Evolutionary conservation across 495 filamentous ascomycete genomes (phyloP).

Genomic region (Annulohypoxylon moriforme): DNA sequence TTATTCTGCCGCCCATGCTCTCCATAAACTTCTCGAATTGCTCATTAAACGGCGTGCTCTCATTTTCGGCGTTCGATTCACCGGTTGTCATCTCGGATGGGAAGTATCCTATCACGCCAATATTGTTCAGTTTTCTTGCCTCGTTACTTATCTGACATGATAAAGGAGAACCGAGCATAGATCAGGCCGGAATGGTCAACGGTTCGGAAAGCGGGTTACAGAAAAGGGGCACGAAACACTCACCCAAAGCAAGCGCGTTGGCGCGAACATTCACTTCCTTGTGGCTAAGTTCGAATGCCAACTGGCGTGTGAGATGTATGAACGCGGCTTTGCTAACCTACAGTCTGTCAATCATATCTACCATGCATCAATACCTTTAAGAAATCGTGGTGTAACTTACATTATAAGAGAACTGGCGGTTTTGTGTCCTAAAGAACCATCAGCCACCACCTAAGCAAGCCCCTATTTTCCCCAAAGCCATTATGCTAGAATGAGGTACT

Average conservation of each 20-base stretch:
- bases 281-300: slow-evolving; percentile 54
- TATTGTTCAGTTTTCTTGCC: neutral
- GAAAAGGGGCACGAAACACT: slow-evolving; percentile 21
- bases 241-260: slow-evolving; percentile 78
- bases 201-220: too few species aligned
- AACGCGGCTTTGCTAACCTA: slow-evolving; percentile 76
- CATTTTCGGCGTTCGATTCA: slow-evolving; percentile 59
- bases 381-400: slow-evolving; percentile 7
- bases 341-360: neutral
- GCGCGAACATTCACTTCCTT: slow-evolving; percentile 68
- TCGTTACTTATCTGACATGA: too few species aligned
- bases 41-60: slow-evolving; percentile 52
- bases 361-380: too few species aligned
- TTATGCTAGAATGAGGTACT: slow-evolving; percentile 2
- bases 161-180: too few species aligned
- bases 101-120: slow-evolving; percentile 53
- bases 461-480: neutral
- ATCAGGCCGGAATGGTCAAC: too few species aligned
- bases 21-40: slow-evolving; percentile 22
- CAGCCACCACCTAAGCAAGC: neutral
- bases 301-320: slow-evolving; percentile 72
- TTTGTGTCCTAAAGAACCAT: slow-evolving; percentile 65
- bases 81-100: slow-evolving; percentile 78
- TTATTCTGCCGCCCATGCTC: slow-evolving; percentile 21
- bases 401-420: slow-evolving; percentile 78